Evolutionary conservation across 192 early-diverging fungal genomes (phyloP).

Genomic region (Backusella australiensis): DNA sequence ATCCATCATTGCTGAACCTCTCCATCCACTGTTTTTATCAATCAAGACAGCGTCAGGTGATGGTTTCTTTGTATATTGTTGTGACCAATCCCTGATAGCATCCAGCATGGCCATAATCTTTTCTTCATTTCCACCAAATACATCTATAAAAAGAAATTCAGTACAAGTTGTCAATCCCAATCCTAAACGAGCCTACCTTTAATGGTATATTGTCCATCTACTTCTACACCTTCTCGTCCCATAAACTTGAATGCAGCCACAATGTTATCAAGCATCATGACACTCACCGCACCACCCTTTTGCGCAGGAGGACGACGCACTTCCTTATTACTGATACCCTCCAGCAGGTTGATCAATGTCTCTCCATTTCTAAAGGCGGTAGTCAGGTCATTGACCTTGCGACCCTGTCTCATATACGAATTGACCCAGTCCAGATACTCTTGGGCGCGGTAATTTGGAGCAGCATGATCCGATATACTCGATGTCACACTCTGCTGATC

Average conservation of each 20-base stretch:
- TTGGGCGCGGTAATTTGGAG: conserved; percentile 22
- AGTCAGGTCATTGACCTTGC: conserved; percentile 32
- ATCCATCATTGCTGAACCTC: conserved; percentile 9
- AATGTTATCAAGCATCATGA: conserved; percentile 45
- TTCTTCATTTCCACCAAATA: conserved; percentile 33
- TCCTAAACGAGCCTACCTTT: conserved; percentile 31
- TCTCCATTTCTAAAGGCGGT: conserved; percentile 41
- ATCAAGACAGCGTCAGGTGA: background rate
- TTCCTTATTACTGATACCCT: conserved; percentile 36
- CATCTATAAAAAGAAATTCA: conserved; percentile 3
- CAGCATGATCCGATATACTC: background rate
- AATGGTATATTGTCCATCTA: conserved; percentile 43
- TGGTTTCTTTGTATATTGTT: background rate
- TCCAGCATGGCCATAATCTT: conserved; percentile 31
- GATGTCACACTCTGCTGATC: background rate
- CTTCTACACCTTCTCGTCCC: conserved; percentile 43
- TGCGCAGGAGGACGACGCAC: conserved; percentile 39
- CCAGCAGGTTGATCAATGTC: conserved; percentile 39
- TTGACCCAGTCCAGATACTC: conserved; percentile 48
- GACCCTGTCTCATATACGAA: conserved; percentile 21
- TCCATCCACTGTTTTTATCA: conserved; percentile 15
- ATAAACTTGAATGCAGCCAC: conserved; percentile 52
- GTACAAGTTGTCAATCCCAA: too few species aligned
- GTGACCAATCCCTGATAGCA: conserved; percentile 19
- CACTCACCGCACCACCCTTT: conserved; percentile 27